Evolutionary conservation across 345 rosid genomes (phyloP), one percentile per base, ranked within the genome.

Genomic region (Populus alba): DNA sequence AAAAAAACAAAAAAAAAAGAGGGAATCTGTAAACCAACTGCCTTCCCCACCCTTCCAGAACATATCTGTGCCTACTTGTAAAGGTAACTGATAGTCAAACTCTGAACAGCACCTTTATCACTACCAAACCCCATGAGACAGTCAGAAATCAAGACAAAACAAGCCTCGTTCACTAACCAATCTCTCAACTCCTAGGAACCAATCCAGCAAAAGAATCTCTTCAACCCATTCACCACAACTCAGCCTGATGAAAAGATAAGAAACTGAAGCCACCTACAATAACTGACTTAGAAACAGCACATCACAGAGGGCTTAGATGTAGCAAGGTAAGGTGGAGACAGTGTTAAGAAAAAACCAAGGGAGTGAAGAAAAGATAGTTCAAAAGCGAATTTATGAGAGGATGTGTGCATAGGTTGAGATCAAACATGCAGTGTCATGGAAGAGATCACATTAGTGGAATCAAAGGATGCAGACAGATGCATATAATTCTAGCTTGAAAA

Each of bases 161-260:
- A 49, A 27, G 59, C 38, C 18, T 7, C 18, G 5, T 0, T 43
- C 59, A 12, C n/a, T 27, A 15, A 47, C 31, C 55, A 71, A 47
- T 55, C 65, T 59, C 45, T 72, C 29, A 16, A 35, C 23, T 43
- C 65, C 75, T 13, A 72, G 3, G 65, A 72, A 53, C 75, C 75
- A 53, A 11, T 15, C 38, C 13, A 25, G 23, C 15, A 17, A 39
- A 49, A 53, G 25, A 53, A 10, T 33, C 27, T 39, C 65, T 62
- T 53, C 45, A 72, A 18, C 43, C 65, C 45, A 49, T 11, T 72
- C 29, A 33, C 41, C 41, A 53, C 23, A 18, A 10, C 59, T 8
- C 20, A 4, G 22, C 35, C 59, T 20, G 16, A 3, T 11, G 65
- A 18, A 72, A 72, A 20, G 63, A 55, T 22, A 31, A 17, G 57